phyloP scores from a whole-genome alignment of 192 early-diverging fungal genomes.

The Backusella australiensis region DNA sequence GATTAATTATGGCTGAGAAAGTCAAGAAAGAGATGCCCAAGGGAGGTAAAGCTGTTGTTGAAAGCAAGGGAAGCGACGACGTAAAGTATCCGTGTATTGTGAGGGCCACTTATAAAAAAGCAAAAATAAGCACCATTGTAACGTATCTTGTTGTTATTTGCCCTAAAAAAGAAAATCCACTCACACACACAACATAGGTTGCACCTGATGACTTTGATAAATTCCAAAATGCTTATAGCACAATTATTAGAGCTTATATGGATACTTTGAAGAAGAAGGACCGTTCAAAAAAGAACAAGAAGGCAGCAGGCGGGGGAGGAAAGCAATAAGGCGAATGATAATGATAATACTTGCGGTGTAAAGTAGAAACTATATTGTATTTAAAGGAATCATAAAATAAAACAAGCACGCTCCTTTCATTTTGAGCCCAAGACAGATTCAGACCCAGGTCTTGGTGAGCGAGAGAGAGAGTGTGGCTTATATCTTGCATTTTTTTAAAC shows the following conservation, averaged over 20 bases:
- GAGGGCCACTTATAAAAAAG: constrained; percentile 25
- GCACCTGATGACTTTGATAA: constrained; percentile 25
- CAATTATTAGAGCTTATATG: constrained; percentile 38
- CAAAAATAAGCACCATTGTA: constrained; percentile 35
- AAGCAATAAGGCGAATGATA: neutral
- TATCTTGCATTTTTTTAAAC: neutral
- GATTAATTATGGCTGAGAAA: constrained; percentile 4
- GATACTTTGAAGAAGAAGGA: constrained; percentile 38
- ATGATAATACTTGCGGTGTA: neutral
- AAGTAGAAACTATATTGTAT: too few species aligned
- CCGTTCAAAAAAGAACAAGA: constrained; percentile 28
- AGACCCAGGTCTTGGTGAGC: neutral
- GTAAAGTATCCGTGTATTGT: constrained; percentile 25
- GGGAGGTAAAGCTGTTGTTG: constrained; percentile 8
- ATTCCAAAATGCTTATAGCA: constrained; percentile 33
- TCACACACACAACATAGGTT: constrained; percentile 15
- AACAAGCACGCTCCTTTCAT: too few species aligned
- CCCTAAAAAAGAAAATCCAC: neutral
- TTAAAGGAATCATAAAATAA: too few species aligned
- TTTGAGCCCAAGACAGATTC: neutral
- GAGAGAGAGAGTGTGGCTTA: constrained; percentile 1
- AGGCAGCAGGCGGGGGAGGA: neutral
- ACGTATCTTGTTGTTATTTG: neutral
- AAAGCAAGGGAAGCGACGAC: neutral
- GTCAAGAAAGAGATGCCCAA: constrained; percentile 26